Evolutionary conservation across 1,284 basidiomycete species (phyloP), one percentile per base, ranked within the genome.

Genomic region (Schizophyllum commune): DNA sequence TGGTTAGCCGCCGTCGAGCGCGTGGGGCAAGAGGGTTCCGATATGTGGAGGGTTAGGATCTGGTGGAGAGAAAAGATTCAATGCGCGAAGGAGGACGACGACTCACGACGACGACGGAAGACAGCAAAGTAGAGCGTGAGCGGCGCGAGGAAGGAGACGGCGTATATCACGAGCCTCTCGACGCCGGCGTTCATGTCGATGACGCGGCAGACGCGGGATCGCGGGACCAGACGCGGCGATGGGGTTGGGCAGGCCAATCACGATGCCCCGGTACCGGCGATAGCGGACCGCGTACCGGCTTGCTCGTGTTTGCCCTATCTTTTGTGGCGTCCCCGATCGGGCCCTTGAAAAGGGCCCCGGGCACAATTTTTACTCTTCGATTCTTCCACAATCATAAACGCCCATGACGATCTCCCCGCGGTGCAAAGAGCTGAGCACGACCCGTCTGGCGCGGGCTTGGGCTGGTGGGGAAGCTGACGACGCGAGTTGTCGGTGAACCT

Each of bases 341-440:
- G 3, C 27, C 27, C 39, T 9, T 47, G 2, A 47, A 13, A 47
- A 47, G 39, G 4, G 13, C 13, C 4, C 13, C 59, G 52, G 55
- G 55, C 17, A 4, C 60, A 47, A 56, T 60, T 61, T 60, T 63
- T 60, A 69, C 68, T 68, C 68, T 65, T 71, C 61, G 75, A 79
- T 79, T 76, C 75, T 79, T 79, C 78, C 77, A 79, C 78, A 77
- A 78, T 77, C 76, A 77, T 74, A 74, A 77, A 71, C 76, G 77
- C 74, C 73, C 59, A 74, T 77, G 77, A 78, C 69, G 77, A 78
- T 72, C 74, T 65, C 62, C n/a, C 65, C 61, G 58, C 68, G 72
- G 72, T 74, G 77, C 78, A 79, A 71, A 72, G 77, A 74, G 72
- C 74, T 77, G 78, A 79, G 77, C 73, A 71, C 70, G 73, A 74